A percentile compares a stretch with the other conserved stretches of the same genome.
phyloP scores from a whole-genome alignment of 2,329 filamentous ascomycete genomes.

The Macrophomina phaseolina region DNA sequence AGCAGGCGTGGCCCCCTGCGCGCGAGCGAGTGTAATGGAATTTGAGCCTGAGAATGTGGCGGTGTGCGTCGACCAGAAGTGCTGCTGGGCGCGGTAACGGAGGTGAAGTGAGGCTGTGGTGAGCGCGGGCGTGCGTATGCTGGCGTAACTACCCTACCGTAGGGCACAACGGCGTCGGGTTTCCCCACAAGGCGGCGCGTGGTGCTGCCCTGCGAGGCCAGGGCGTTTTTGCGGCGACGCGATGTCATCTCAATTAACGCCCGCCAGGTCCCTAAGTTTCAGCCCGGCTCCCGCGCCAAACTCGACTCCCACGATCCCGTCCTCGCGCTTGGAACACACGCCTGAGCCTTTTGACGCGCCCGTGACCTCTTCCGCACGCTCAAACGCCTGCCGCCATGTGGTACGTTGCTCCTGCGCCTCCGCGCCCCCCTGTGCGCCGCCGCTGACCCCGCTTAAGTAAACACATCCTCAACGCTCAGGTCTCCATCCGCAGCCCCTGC shows the following conservation, averaged over 20 bases:
- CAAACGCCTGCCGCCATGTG: slow-evolving; percentile 35
- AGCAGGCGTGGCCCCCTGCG: slow-evolving; percentile 24
- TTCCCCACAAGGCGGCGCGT: slow-evolving; percentile 22
- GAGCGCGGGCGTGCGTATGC: slow-evolving; percentile 4
- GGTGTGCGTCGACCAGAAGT: slow-evolving; percentile 24
- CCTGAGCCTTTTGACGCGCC: slow-evolving; percentile 15
- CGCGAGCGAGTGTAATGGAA: slow-evolving; percentile 23
- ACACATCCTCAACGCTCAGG: slow-evolving; percentile 97
- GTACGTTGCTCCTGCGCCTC: slow-evolving; percentile 29
- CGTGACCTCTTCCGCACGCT: not conserved
- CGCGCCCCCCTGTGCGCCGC: slow-evolving; percentile 7
- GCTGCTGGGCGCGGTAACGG: slow-evolving; percentile 7
- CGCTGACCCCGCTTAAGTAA: slow-evolving; percentile 65
- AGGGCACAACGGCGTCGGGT: slow-evolving; percentile 17
- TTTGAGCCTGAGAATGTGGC: slow-evolving; percentile 22
- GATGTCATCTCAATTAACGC: slow-evolving; percentile 20
- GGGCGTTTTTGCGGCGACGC: slow-evolving; percentile 16
- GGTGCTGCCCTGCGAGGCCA: slow-evolving; percentile 15
- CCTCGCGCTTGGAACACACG: not conserved
- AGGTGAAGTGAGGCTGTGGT: slow-evolving; percentile 7
- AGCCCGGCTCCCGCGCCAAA: slow-evolving; percentile 10
- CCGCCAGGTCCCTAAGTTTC: slow-evolving; percentile 6
- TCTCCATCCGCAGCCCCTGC: slow-evolving; percentile 92
- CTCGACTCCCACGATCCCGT: not conserved
- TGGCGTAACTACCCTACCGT: slow-evolving; percentile 4